A percentile compares a stretch with the other conserved stretches of the same genome.
Evolutionary conservation across 805 yeast genomes (phyloP).

Genomic region (Hemisphaericaspora nanyangensis): DNA sequence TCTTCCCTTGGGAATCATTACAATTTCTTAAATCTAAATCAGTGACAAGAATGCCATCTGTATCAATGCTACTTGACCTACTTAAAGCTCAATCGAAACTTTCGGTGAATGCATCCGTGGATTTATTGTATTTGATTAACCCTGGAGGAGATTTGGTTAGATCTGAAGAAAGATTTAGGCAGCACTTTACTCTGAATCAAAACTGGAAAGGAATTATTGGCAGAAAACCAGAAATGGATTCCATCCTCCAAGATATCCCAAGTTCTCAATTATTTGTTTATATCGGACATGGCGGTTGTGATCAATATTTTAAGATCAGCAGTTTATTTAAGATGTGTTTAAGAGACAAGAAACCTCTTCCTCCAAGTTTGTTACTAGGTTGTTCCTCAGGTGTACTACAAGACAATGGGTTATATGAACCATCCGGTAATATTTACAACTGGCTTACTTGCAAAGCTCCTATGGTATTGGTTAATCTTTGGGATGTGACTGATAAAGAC

Average conservation of each 20-base stretch:
- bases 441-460: constrained; percentile 82
- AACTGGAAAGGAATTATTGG: constrained; percentile 47
- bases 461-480: constrained; percentile 75
- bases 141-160: constrained; percentile 74
- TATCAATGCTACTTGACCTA: constrained; percentile 36
- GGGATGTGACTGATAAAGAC: constrained; percentile 98
- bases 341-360: constrained; percentile 24
- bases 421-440: constrained; percentile 72
- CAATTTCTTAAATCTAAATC: constrained; percentile 51
- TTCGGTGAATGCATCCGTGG: constrained; percentile 1
- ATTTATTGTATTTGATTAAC: constrained; percentile 55
- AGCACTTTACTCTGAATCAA: constrained; percentile 10
- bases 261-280: constrained; percentile 56
- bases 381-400: constrained; percentile 81
- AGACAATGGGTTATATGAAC: constrained; percentile 57
- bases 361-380: constrained; percentile 74
- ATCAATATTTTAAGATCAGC: constrained; percentile 63
- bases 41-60: constrained; percentile 73
- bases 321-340: constrained; percentile 32
- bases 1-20: constrained; percentile 89
- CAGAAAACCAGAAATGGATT: constrained; percentile 51
- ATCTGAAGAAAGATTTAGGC: constrained; percentile 54
- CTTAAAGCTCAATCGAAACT: constrained; percentile 14
- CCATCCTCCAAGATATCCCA: constrained; percentile 42
- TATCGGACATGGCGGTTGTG: constrained; percentile 98